Conservation (phyloP, 2,329 filamentous ascomycete genomes). For the Didymella arachidicola region DNA sequence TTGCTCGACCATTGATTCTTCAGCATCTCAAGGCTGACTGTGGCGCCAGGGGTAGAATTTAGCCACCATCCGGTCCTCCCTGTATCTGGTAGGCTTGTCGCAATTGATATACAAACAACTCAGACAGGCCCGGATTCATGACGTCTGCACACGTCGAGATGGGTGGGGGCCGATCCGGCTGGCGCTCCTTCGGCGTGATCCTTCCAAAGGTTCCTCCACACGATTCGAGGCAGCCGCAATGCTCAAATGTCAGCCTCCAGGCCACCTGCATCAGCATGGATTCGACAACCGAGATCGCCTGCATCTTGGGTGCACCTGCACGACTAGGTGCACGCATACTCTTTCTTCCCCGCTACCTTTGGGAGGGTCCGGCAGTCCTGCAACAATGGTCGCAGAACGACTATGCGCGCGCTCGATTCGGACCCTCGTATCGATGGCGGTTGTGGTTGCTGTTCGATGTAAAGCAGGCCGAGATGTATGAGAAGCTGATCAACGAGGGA, state of each 20-base stretch:
- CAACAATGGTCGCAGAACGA: not conserved
- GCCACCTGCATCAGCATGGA: not conserved
- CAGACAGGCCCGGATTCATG: not conserved
- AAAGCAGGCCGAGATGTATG: not conserved
- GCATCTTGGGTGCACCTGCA: not conserved
- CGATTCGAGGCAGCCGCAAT: not conserved
- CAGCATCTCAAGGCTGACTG: not conserved
- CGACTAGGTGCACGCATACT: not conserved
- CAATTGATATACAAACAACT: not conserved
- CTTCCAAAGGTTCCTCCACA: not conserved
- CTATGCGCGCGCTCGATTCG: not conserved
- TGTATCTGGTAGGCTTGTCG: not conserved
- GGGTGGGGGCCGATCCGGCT: not conserved
- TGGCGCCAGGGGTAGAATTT: too few relatives aligned
- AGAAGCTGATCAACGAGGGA: not conserved
- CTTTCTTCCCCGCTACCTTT: not conserved
- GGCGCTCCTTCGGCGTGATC: not conserved
- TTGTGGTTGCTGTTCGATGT: not conserved
- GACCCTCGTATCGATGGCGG: not conserved
- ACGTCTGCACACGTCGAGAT: not conserved
- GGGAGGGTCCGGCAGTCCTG: not conserved
- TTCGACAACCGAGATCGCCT: not conserved
- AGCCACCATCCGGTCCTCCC: not conserved
- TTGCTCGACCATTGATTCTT: not conserved
- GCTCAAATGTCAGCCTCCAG: not conserved